phyloP scores from a whole-genome alignment of 192 early-diverging fungal species.

The Coemansia sp. region DNA sequence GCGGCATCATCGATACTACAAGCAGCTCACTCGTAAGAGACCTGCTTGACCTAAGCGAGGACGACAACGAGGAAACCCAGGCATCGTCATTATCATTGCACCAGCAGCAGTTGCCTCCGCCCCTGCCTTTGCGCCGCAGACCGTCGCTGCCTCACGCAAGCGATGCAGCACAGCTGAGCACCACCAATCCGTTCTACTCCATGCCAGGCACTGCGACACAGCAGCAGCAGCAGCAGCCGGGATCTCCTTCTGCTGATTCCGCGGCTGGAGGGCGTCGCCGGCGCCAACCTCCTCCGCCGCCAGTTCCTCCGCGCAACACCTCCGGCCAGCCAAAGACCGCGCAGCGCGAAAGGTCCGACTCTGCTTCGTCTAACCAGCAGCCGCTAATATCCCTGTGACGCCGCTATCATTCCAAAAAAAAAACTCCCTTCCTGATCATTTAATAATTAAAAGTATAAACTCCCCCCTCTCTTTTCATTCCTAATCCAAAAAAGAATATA shows the following conservation, averaged over 20 bases:
- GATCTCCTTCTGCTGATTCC: background rate
- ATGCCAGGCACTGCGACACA: background rate
- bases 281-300: conserved; percentile 30
- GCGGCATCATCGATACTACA: background rate
- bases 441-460: background rate
- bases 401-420: background rate
- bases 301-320: background rate
- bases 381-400: conserved; percentile 11
- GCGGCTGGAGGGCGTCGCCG: conserved; percentile 15
- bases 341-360: background rate
- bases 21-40: background rate
- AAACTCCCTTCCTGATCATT: background rate
- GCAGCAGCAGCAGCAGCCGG: background rate
- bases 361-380: conserved; percentile 6
- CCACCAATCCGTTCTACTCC: conserved; percentile 17
- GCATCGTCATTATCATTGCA: background rate
- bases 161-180: conserved; percentile 4
- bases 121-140: conserved; percentile 5
- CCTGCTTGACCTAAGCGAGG: background rate
- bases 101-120: background rate
- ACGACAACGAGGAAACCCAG: background rate
- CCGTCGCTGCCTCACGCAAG: conserved; percentile 6
- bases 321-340: conserved; percentile 1
- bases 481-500: background rate
- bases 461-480: background rate